These are phyloP conservation scores for Cucurbita moschata DNA, from an alignment of 306 rosid species.

Conservation along the genomic window DNA sequence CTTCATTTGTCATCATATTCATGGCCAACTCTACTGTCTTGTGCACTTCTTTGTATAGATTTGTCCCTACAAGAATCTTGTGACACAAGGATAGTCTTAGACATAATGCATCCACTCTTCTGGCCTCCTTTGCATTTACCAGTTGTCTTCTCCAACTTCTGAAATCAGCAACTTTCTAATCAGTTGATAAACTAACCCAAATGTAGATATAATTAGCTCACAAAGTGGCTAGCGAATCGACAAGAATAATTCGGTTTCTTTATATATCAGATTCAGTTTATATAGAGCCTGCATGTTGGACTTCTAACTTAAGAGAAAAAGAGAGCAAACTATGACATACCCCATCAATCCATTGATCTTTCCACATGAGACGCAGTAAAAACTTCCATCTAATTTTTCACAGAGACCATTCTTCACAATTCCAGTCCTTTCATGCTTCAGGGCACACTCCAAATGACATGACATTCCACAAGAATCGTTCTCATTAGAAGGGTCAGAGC, in stretches of 20 bases:
- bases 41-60: slow-evolving; percentile 36
- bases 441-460: slow-evolving; percentile 89
- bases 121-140: slow-evolving; percentile 69
- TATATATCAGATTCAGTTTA: not conserved
- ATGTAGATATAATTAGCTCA: not conserved
- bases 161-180: slow-evolving; percentile 16
- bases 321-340: slow-evolving; percentile 17
- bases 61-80: slow-evolving; percentile 57
- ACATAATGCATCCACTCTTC: slow-evolving; percentile 74
- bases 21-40: slow-evolving; percentile 45
- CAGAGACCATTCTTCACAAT: slow-evolving; percentile 34
- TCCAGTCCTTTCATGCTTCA: slow-evolving; percentile 49
- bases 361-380: slow-evolving; percentile 66
- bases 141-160: slow-evolving; percentile 85
- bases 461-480: slow-evolving; percentile 67
- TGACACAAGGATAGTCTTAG: slow-evolving; percentile 47
- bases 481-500: slow-evolving; percentile 32
- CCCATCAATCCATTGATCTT: slow-evolving; percentile 65
- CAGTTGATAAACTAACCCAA: not conserved
- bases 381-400: slow-evolving; percentile 57
- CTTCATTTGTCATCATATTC: slow-evolving; percentile 44
- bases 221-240: not conserved
- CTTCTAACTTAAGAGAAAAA: not conserved
- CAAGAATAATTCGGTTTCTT: not conserved
- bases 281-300: not conserved